These are phyloP conservation scores for Fusarium siculi DNA, from an alignment of 2,329 filamentous ascomycete species.

Conservation along the genomic window DNA sequence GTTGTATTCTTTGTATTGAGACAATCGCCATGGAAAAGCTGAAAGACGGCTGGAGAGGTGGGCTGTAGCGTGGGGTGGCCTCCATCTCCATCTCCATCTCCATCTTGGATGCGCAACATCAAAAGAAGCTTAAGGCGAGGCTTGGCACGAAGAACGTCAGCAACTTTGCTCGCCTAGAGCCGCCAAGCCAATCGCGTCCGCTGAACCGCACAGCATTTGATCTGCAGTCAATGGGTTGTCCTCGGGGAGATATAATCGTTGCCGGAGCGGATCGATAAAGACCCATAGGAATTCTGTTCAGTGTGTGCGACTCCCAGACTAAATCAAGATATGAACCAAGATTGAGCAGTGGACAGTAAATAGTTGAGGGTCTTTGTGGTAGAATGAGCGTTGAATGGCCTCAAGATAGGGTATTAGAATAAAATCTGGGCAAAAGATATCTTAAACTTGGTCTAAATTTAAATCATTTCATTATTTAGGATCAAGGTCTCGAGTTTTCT, in stretches of 20 bases:
- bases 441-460: too few species aligned
- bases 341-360: background rate
- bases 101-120: background rate
- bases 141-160: slow-evolving; percentile 7
- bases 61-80: slow-evolving; percentile 8
- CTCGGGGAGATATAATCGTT: background rate
- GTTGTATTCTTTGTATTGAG: background rate
- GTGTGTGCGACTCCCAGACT: too few species aligned
- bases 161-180: background rate
- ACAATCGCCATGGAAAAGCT: background rate
- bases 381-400: too few species aligned
- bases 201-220: background rate
- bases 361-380: too few species aligned
- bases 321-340: too few species aligned
- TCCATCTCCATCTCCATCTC: slow-evolving; percentile 7
- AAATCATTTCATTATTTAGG: too few species aligned
- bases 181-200: slow-evolving; percentile 5
- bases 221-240: background rate
- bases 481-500: too few species aligned
- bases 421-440: too few species aligned
- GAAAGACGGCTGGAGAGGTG: background rate
- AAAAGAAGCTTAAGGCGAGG: slow-evolving; percentile 8
- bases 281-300: background rate
- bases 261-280: background rate
- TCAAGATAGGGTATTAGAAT: too few species aligned